Conservation (phyloP, 2,329 filamentous ascomycete genomes). For the Diaporthe amygdali region DNA sequence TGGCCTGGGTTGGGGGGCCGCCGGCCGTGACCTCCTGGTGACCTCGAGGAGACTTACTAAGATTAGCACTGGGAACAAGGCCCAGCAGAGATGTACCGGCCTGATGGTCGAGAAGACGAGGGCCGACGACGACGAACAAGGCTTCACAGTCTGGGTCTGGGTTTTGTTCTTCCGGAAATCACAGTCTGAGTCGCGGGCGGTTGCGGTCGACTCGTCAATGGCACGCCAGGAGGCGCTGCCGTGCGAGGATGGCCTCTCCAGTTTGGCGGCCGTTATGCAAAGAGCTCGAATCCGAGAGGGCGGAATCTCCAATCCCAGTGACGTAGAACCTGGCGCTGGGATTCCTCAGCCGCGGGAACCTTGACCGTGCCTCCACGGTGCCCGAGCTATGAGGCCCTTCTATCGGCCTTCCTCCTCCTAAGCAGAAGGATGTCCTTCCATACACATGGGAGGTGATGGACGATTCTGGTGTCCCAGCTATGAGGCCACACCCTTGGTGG, state of each 20-base stretch:
- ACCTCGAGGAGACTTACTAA: slow-evolving; percentile 35
- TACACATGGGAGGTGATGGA: background rate
- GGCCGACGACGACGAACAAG: background rate
- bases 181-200: slow-evolving; percentile 22
- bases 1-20: slow-evolving; percentile 20
- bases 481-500: background rate
- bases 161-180: slow-evolving; percentile 25
- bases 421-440: background rate
- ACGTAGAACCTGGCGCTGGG: slow-evolving; percentile 9
- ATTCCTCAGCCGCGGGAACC: slow-evolving; percentile 4
- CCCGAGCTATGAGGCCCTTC: background rate
- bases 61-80: slow-evolving; percentile 34
- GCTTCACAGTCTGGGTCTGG: background rate
- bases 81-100: slow-evolving; percentile 36
- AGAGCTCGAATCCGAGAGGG: slow-evolving; percentile 29
- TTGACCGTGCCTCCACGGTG: background rate
- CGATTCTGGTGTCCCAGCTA: background rate
- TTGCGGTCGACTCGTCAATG: slow-evolving; percentile 30
- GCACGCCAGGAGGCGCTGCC: slow-evolving; percentile 35
- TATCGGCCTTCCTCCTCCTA: background rate
- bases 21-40: slow-evolving; percentile 15
- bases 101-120: slow-evolving; percentile 25
- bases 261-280: slow-evolving; percentile 42
- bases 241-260: slow-evolving; percentile 23
- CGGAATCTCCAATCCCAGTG: slow-evolving; percentile 8